Conservation (phyloP, 257 asterid genomes). For the Anisodus tanguticus region DNA sequence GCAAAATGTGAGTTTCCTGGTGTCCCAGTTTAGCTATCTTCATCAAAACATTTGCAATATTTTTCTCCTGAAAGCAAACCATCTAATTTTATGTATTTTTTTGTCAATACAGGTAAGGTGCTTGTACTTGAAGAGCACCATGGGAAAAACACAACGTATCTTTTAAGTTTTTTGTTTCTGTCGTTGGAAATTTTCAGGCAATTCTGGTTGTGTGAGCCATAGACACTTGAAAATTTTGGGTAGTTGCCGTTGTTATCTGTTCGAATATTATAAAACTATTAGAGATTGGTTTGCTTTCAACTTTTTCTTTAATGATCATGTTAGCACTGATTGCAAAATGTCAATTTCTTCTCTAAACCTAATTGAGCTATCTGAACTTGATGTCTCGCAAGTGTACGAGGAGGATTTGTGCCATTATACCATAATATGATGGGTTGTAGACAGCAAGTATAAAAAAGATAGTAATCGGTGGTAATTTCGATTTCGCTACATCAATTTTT, state of each 20-base stretch:
- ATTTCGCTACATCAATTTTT: too few relatives aligned
- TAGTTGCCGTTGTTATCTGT: background rate
- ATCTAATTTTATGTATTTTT: too few relatives aligned
- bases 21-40: background rate
- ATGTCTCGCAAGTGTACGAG: background rate
- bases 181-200: background rate
- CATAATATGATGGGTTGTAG: too few relatives aligned
- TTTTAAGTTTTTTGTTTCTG: constrained; percentile 26
- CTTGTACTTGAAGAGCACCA: constrained; percentile 35
- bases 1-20: constrained; percentile 31
- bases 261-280: constrained; percentile 3
- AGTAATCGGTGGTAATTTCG: too few relatives aligned
- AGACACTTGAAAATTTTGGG: constrained; percentile 25
- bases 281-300: background rate
- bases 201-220: background rate
- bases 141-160: constrained; percentile 31
- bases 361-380: background rate
- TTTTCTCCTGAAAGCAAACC: background rate
- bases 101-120: constrained; percentile 25
- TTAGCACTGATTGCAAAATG: background rate
- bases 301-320: background rate
- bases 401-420: too few relatives aligned
- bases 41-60: background rate
- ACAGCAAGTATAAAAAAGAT: too few relatives aligned
- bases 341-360: background rate